Conservation (phyloP, 1,139 yeast species). For the Magnusiomyces magnusii region DNA sequence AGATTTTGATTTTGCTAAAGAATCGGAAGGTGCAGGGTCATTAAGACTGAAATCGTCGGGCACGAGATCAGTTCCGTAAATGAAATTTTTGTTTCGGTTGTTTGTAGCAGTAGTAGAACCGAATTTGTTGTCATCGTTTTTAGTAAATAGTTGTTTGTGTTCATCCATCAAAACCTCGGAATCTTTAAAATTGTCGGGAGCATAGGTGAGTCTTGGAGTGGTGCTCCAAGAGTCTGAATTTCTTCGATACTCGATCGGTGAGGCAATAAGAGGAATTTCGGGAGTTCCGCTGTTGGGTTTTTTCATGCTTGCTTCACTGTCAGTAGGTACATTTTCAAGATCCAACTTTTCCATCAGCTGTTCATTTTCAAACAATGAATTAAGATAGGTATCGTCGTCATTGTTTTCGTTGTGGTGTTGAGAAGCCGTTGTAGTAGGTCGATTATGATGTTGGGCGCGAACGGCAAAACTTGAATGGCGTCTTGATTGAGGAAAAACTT, state of each 20-base stretch:
- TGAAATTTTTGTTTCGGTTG: not conserved
- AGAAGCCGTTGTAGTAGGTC: not conserved
- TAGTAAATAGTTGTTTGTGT: constrained; percentile 20
- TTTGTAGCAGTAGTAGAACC: not conserved
- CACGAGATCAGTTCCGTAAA: not conserved
- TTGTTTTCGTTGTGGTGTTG: not conserved
- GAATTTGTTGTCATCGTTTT: constrained; percentile 1
- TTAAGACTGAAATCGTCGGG: constrained; percentile 2
- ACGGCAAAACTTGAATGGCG: not conserved
- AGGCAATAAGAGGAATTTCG: not conserved
- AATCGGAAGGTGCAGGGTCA: constrained; percentile 1
- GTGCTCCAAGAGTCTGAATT: not conserved
- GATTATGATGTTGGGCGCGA: not conserved
- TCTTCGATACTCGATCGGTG: not conserved
- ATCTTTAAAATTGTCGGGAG: constrained; percentile 18
- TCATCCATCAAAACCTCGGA: constrained; percentile 19
- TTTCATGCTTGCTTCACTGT: too few species aligned
- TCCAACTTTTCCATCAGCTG: too few species aligned
- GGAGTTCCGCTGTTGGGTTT: not conserved
- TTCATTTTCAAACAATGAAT: not conserved
- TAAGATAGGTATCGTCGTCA: not conserved
- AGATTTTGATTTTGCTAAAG: constrained; percentile 10
- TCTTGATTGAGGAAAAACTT: constrained; percentile 1
- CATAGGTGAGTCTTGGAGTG: constrained; percentile 1
- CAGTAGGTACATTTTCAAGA: too few species aligned